A percentile compares a stretch with the other conserved stretches of the same genome.
phyloP scores from a whole-genome alignment of 371 early-diverging fungal genomes.

The Mucor velutinosus region DNA sequence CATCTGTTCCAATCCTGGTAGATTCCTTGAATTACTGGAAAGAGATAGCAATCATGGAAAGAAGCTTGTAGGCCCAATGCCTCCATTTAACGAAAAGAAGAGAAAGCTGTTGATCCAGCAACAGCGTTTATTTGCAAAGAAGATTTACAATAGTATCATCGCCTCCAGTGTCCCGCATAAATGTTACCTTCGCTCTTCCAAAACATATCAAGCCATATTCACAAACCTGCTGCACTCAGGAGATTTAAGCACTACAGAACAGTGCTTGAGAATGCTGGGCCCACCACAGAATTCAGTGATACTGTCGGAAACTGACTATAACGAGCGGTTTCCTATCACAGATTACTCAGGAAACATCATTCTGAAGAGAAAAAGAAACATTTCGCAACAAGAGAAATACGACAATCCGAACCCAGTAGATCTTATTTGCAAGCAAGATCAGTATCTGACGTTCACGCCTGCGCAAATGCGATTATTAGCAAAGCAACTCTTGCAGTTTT shows the following conservation, averaged over 20 bases:
- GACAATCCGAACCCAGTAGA: neutral
- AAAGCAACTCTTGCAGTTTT: neutral
- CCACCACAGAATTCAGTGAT: neutral
- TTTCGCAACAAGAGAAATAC: neutral
- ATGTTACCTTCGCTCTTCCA: neutral
- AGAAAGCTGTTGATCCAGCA: neutral
- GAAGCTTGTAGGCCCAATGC: neutral
- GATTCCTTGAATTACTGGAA: constrained; percentile 1
- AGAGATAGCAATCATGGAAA: neutral
- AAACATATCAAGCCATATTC: constrained; percentile 8
- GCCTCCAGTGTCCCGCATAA: neutral
- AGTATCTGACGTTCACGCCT: neutral
- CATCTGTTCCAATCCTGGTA: constrained; percentile 3
- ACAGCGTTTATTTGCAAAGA: neutral
- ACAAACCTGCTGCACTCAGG: neutral
- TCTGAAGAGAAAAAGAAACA: neutral
- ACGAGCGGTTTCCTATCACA: neutral
- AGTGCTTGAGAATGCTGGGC: constrained; percentile 7
- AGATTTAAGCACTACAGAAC: constrained; percentile 6
- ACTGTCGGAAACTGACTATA: constrained; percentile 2
- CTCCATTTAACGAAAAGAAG: neutral
- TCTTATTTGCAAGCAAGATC: neutral
- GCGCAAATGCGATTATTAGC: neutral
- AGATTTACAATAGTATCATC: neutral
- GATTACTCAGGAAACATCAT: neutral